Evolutionary conservation across 2,329 filamentous ascomycete genomes (phyloP).

Genomic region (Talaromyces sp.): DNA sequence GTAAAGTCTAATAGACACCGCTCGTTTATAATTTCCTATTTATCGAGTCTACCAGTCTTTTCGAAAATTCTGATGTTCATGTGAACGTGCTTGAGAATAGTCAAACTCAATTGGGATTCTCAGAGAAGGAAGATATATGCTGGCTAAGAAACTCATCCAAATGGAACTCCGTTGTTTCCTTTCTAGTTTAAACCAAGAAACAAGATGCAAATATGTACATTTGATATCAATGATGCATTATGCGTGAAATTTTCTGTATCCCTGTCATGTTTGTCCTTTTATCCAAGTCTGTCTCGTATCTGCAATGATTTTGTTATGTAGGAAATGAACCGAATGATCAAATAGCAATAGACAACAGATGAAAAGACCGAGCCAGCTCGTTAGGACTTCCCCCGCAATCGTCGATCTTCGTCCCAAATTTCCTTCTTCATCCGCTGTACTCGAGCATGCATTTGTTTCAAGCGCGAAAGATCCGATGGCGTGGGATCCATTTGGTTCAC

Average conservation of each 20-base stretch:
- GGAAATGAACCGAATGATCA: background rate
- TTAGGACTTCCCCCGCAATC: conserved; percentile 27
- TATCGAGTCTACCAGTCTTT: background rate
- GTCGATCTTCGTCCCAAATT: conserved; percentile 50
- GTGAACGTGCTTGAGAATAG: background rate
- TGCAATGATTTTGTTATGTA: background rate
- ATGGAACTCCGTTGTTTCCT: conserved; percentile 1
- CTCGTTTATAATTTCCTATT: conserved; percentile 5
- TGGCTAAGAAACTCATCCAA: background rate
- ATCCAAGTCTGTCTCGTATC: background rate
- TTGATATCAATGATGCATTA: background rate
- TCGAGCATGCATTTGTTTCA: conserved; percentile 55
- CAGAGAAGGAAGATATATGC: background rate
- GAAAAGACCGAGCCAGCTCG: background rate
- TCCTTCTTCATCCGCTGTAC: conserved; percentile 59
- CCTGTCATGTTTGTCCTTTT: background rate
- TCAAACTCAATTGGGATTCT: conserved; percentile 1
- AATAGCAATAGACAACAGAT: background rate
- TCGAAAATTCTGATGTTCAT: background rate
- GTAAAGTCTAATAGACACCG: background rate
- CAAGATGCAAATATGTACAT: conserved; percentile 6
- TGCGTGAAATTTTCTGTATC: background rate
- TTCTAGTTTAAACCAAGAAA: background rate
- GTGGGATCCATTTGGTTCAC: conserved; percentile 43
- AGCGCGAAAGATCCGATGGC: conserved; percentile 51